These are phyloP conservation scores for Malassezia globosa DNA, from an alignment of 1,284 basidiomycete species.

Conservation along the genomic window DNA sequence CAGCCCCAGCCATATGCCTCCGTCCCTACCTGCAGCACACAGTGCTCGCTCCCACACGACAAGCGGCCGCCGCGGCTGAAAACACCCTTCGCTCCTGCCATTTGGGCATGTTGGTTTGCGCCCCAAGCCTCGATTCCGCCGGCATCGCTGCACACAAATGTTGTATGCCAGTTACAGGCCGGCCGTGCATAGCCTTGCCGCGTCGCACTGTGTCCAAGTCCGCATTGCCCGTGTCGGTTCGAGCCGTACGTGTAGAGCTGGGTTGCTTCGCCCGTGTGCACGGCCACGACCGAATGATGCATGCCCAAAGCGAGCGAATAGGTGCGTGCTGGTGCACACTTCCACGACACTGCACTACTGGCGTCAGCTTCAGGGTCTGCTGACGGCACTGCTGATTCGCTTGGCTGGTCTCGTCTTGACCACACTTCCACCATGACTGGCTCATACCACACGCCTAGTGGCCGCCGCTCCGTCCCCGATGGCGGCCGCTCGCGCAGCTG, in stretches of 20 bases:
- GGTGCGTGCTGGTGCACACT: neutral
- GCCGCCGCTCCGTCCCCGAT: too few relatives aligned
- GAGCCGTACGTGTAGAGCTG: slow-evolving; percentile 4
- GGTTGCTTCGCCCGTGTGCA: neutral
- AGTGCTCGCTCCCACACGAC: slow-evolving; percentile 12
- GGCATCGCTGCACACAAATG: neutral
- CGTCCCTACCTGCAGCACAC: neutral
- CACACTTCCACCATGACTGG: neutral
- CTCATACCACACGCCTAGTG: neutral
- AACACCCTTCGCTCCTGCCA: neutral
- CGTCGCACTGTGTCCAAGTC: neutral
- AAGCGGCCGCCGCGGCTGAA: neutral
- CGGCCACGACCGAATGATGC: slow-evolving; percentile 8
- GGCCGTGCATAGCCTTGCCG: neutral
- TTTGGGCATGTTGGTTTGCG: slow-evolving; percentile 2
- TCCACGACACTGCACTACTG: too few relatives aligned
- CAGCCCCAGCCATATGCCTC: slow-evolving; percentile 13
- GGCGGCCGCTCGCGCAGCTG: slow-evolving; percentile 8
- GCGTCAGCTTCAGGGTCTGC: too few relatives aligned
- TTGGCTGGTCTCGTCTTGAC: neutral
- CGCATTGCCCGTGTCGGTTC: neutral
- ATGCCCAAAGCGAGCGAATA: slow-evolving; percentile 1
- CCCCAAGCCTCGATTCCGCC: neutral
- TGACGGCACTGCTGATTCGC: too few relatives aligned
- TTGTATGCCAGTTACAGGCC: slow-evolving; percentile 14